phyloP scores from a whole-genome alignment of 176 grass and related monocot genomes.

The Triticum timopheevii region DNA sequence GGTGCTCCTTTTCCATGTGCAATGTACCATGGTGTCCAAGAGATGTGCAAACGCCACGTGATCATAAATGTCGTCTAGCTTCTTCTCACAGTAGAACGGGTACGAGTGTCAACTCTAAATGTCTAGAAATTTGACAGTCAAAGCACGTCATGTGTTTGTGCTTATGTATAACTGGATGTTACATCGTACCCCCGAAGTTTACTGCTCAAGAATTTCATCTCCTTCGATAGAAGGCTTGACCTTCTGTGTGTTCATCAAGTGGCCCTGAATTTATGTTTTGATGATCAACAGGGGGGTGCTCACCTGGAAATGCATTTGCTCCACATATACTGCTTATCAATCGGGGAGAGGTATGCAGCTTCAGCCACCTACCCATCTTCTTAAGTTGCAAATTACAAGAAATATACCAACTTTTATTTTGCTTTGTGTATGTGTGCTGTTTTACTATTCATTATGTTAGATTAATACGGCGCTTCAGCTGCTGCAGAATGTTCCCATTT shows the following conservation, averaged over 20 bases:
- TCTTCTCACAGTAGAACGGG: too few relatives aligned
- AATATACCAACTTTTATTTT: not conserved
- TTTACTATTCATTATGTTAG: not conserved
- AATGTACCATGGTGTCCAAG: not conserved
- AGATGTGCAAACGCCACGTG: not conserved
- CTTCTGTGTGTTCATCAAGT: not conserved
- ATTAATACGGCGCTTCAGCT: not conserved
- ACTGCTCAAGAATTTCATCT: not conserved
- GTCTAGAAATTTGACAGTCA: not conserved
- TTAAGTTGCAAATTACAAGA: not conserved
- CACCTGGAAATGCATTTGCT: conserved; percentile 43
- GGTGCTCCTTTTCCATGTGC: not conserved
- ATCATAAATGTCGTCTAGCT: not conserved
- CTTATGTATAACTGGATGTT: not conserved
- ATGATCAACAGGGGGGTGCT: conserved; percentile 21
- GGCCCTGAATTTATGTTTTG: conserved; percentile 11
- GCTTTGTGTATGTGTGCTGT: not conserved
- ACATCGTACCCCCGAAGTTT: not conserved
- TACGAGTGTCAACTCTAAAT: not conserved
- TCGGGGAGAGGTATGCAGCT: conserved; percentile 39
- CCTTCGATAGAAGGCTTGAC: not conserved
- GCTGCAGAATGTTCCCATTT: not conserved
- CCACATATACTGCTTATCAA: conserved; percentile 34
- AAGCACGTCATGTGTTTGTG: not conserved
- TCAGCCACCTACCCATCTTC: not conserved